Percentiles rank a stretch among this genome's conserved stretches.
Conservation (phyloP, 768 basidiomycete genomes). For the Mycena vulgaris region DNA sequence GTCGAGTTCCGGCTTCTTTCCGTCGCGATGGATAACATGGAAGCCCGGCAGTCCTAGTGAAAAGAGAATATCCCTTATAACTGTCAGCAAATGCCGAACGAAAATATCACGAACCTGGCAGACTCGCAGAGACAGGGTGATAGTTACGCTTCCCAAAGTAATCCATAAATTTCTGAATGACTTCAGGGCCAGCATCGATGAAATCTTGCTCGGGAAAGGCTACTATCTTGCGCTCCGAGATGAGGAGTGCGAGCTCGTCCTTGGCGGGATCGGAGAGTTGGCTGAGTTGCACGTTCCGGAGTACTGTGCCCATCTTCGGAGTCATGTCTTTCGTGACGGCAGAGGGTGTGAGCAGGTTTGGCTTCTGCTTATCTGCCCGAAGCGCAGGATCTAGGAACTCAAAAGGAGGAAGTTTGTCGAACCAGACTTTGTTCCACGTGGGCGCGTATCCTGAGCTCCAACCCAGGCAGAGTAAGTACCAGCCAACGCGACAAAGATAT, state of each 20-base stretch:
- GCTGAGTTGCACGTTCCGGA: slow-evolving; percentile 32
- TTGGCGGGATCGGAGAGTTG: slow-evolving; percentile 30
- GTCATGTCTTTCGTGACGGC: slow-evolving; percentile 28
- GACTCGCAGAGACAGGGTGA: slow-evolving; percentile 32
- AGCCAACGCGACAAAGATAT: too few relatives aligned
- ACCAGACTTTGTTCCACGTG: slow-evolving; percentile 38
- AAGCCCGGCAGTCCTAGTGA: slow-evolving; percentile 36
- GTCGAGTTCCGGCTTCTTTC: slow-evolving; percentile 38
- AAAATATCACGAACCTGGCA: slow-evolving; percentile 20
- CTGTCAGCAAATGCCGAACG: background rate
- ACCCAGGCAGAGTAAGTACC: too few relatives aligned
- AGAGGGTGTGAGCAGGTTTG: slow-evolving; percentile 24
- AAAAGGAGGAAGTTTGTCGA: slow-evolving; percentile 36
- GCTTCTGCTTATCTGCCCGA: too few relatives aligned
- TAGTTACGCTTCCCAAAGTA: slow-evolving; percentile 35
- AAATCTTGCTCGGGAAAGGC: slow-evolving; percentile 39
- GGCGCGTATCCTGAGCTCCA: slow-evolving; percentile 32
- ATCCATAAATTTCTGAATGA: too few relatives aligned
- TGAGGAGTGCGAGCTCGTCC: slow-evolving; percentile 40
- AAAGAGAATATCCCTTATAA: background rate
- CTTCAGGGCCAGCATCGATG: slow-evolving; percentile 34
- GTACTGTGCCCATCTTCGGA: too few relatives aligned
- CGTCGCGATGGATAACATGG: slow-evolving; percentile 41
- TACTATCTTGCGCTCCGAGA: slow-evolving; percentile 41
- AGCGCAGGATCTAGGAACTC: slow-evolving; percentile 38